A percentile compares a stretch with the other conserved stretches of the same genome.
phyloP scores from a whole-genome alignment of 2,329 filamentous ascomycete genomes.

The Claviceps sp. region DNA sequence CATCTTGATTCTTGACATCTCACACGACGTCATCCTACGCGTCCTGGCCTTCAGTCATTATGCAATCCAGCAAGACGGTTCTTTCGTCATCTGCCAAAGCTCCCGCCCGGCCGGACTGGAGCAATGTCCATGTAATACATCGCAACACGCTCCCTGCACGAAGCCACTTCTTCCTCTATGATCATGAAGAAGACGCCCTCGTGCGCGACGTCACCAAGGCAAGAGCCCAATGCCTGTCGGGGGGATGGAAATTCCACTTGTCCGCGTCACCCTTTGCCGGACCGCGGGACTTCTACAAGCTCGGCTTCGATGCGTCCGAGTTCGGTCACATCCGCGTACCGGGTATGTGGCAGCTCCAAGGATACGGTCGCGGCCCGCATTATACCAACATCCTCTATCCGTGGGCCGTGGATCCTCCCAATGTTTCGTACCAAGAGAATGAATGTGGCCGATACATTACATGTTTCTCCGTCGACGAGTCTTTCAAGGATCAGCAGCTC shows the following conservation, averaged over 20 bases:
- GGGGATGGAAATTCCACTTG: slow-evolving; percentile 40
- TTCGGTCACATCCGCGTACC: slow-evolving; percentile 42
- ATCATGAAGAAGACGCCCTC: slow-evolving; percentile 34
- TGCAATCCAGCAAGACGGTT: neutral
- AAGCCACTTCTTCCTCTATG: slow-evolving; percentile 41
- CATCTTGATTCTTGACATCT: neutral
- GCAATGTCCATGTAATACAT: slow-evolving; percentile 45
- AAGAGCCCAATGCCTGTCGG: slow-evolving; percentile 32
- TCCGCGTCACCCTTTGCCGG: slow-evolving; percentile 32
- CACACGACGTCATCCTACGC: neutral
- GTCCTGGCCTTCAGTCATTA: neutral
- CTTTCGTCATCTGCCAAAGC: neutral
- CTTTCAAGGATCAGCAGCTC: slow-evolving; percentile 38
- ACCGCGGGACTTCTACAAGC: slow-evolving; percentile 25
- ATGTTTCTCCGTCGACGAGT: slow-evolving; percentile 36
- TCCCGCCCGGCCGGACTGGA: slow-evolving; percentile 38
- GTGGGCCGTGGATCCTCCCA: slow-evolving; percentile 52
- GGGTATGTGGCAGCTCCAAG: slow-evolving; percentile 58
- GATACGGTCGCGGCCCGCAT: slow-evolving; percentile 48
- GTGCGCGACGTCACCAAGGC: slow-evolving; percentile 24
- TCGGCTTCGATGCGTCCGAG: slow-evolving; percentile 20
- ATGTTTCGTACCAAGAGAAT: slow-evolving; percentile 50
- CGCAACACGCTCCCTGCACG: slow-evolving; percentile 44
- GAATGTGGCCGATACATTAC: slow-evolving; percentile 51
- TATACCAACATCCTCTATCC: slow-evolving; percentile 60